Base-by-base conservation (phyloP, 257 asterid species). In the Rubia yunnanensis region DNA sequence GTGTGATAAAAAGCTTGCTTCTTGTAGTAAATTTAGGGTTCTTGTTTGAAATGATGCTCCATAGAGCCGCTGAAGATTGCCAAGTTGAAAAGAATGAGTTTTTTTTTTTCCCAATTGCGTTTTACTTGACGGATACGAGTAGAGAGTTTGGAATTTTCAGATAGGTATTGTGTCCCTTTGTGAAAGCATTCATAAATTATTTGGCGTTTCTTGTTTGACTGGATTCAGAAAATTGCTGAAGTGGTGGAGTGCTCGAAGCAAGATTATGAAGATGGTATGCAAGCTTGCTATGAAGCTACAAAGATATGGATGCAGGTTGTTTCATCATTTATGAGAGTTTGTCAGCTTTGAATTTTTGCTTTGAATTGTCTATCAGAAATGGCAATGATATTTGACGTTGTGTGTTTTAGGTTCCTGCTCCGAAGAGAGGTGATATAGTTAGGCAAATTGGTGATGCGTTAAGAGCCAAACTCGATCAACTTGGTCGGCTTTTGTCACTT, bases 391-490 rank as follows among this genome's bases (percentile, higher is more conserved):
- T 5, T 5, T 20, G 1, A 14, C 64, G n/a, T 44, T 53, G 36
- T 80, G 35, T 73, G 74, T 66, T 70, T 72, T 82, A 94, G 99
- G 66, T 94, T 80, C 96, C 99, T 0, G 96, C 99, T 58, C 99
- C 99, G 36, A 90, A 90, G 83, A 86, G 99, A 82, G 99, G 99
- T 74, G 97, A 94, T 64, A 82, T 94, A 49, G 99, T 94, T 58
- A 86, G 99, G 78, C 99, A 94, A 84, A 90, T 94, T 61, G 99
- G 99, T 72, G 99, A 94, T 75, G 95, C 99, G 20, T 75, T 94
- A 69, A 81, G 99, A 74, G 76, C 80, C 63, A 88, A 94, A 71
- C 95, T 94, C 50, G 84, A 83, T 64, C 81, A 82, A 67, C 95
- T 94, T 67, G 99, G 99, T 39, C 91, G 95, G 68, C 96, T 94